Conservation (phyloP, 2,329 filamentous ascomycete genomes). For the Fusarium irregulare region DNA sequence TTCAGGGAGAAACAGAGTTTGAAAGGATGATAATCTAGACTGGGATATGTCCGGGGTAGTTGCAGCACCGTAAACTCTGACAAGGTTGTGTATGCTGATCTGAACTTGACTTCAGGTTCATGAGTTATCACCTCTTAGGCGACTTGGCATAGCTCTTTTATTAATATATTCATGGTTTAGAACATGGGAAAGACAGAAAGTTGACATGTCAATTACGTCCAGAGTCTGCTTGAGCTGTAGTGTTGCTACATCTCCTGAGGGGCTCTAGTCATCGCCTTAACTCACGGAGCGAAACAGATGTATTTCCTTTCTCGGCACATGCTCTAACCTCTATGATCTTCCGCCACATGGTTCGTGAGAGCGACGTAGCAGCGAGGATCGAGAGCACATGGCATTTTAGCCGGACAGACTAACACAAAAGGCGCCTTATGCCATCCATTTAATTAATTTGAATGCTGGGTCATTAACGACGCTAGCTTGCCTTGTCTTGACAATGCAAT, state of each 20-base stretch:
- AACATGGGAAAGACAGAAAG: neutral
- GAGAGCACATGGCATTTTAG: conserved; percentile 18
- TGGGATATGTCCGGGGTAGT: conserved; percentile 5
- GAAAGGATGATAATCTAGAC: neutral
- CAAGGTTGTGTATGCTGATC: neutral
- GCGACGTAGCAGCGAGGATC: neutral
- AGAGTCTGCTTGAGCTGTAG: neutral
- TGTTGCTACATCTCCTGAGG: neutral
- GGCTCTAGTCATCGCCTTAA: neutral
- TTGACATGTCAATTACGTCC: neutral
- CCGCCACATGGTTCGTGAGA: neutral
- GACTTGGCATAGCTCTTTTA: neutral
- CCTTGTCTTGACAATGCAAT: neutral
- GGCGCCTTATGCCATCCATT: conserved; percentile 2
- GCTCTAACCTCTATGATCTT: neutral
- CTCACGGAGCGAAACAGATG: neutral
- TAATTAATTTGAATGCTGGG: neutral
- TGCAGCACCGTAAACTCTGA: neutral
- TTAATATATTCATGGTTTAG: neutral
- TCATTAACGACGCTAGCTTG: neutral
- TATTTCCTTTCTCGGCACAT: neutral
- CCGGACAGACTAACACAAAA: neutral
- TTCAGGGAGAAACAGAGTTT: conserved; percentile 8
- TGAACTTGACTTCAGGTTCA: neutral
- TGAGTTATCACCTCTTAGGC: neutral